Conservation (phyloP, 345 rosid genomes). For the Barbarea vulgaris region DNA sequence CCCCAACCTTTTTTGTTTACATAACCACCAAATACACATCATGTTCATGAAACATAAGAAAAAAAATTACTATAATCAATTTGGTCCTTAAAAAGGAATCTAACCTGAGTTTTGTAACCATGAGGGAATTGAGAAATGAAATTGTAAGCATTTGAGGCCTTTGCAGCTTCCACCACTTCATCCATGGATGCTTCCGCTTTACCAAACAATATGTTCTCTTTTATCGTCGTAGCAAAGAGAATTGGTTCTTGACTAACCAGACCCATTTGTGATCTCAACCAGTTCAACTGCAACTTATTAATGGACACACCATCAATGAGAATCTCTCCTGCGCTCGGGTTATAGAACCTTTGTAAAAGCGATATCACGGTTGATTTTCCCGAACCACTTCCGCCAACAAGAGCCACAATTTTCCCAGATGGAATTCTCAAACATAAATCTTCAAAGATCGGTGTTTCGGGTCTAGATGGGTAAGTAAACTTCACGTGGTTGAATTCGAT, state of each 20-base stretch:
- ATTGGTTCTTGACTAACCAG: constrained; percentile 91
- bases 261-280: constrained; percentile 84
- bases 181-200: constrained; percentile 79
- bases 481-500: constrained; percentile 80
- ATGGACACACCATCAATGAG: constrained; percentile 86
- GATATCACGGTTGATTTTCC: constrained; percentile 90
- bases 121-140: constrained; percentile 81
- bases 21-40: not conserved
- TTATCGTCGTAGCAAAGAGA: constrained; percentile 76
- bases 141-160: constrained; percentile 75
- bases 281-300: constrained; percentile 64
- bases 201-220: constrained; percentile 81
- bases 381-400: constrained; percentile 87
- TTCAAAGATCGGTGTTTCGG: constrained; percentile 66
- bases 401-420: constrained; percentile 88
- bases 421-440: constrained; percentile 73
- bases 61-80: not conserved
- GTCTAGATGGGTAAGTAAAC: constrained; percentile 81
- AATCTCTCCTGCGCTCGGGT: constrained; percentile 74
- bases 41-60: not conserved
- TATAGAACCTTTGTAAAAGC: constrained; percentile 80
- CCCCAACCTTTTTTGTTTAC: constrained; percentile 53
- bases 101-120: constrained; percentile 70
- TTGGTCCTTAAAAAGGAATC: not conserved
- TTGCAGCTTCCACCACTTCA: constrained; percentile 83